These are phyloP conservation scores for Debaryomycetaceae sp. DNA, from an alignment of 1,139 yeast genomes.

Conservation along the genomic window DNA sequence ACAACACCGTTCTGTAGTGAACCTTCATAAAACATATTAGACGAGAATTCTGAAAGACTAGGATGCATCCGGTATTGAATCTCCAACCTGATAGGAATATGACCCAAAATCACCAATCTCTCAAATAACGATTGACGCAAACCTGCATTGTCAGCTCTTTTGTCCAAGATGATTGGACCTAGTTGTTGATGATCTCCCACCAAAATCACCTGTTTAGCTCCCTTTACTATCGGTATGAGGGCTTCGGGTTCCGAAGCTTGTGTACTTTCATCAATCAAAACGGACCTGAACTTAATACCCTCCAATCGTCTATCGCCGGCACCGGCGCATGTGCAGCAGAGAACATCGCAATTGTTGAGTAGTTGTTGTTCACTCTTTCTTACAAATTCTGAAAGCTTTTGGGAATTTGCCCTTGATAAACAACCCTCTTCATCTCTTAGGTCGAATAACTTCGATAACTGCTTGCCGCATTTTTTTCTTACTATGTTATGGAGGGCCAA, in stretches of 20 bases:
- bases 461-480: constrained; percentile 45
- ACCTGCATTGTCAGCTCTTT: constrained; percentile 82
- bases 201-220: constrained; percentile 82
- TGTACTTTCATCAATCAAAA: constrained; percentile 87
- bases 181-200: constrained; percentile 96
- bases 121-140: constrained; percentile 82
- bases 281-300: constrained; percentile 61
- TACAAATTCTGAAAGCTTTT: constrained; percentile 35
- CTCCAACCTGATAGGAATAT: constrained; percentile 79
- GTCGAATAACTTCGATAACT: constrained; percentile 54
- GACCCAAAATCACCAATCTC: constrained; percentile 79
- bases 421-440: constrained; percentile 71
- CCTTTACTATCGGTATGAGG: constrained; percentile 82
- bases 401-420: constrained; percentile 53
- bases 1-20: constrained; percentile 89
- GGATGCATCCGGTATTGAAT: constrained; percentile 98
- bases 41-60: constrained; percentile 77
- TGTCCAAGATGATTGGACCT: constrained; percentile 84
- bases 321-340: constrained; percentile 90
- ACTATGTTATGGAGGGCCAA: constrained; percentile 54
- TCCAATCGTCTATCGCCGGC: constrained; percentile 74
- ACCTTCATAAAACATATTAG: constrained; percentile 93
- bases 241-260: constrained; percentile 94
- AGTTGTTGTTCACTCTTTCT: constrained; percentile 48
- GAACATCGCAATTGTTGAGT: constrained; percentile 66